Evolutionary conservation across 1,139 yeast species (phyloP), one percentile per base, ranked within the genome.

Genomic region (Suhomyces terraborum): DNA sequence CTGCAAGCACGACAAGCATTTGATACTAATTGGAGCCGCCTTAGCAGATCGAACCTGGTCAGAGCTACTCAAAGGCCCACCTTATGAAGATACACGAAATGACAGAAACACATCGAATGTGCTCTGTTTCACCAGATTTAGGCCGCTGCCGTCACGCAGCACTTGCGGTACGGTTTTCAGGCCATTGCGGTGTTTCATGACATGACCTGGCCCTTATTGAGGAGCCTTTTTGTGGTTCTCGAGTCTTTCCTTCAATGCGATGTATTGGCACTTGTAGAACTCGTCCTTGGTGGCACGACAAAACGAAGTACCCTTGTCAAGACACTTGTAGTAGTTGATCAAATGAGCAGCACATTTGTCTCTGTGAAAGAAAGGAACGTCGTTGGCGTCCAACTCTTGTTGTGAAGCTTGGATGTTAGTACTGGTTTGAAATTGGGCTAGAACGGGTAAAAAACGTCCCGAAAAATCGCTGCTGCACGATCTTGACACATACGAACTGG

Each of bases 301-400:
- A 54, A 66, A 73, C 2, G 75, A 66, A 14, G 71, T 67, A 2
- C 77, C 78, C 53, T 70, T 72, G 51, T 69, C 70, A 43, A 73
- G 70, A 53, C 78, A 73, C 49, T 71, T 66, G 54, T 69, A 73
- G 59, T 73, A 73, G 41, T 62, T 59, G 46, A 73, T 72, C 52
- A 70, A 66, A 49, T 63, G 75, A 36, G 73, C 65, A 34, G 78
- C 77, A 60, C 78, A 73, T 45, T 61, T 66, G 55, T 73, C 78
- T 61, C 78, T 67, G 59, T 73, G 60, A 48, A 67, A 59, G 54
- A 72, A 72, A 13, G 78, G 77, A 29, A 73, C 75, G 41, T 71
- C 65, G 44, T 66, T 58, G 29, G 62, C 69, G 49, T 73, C 77
- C 59, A 73, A 62, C 46, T 71, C 76, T 48, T 64, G 52, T 52